Evolutionary conservation across 139 green algal genomes (phyloP).

Genomic region (Ulvella scutata): DNA sequence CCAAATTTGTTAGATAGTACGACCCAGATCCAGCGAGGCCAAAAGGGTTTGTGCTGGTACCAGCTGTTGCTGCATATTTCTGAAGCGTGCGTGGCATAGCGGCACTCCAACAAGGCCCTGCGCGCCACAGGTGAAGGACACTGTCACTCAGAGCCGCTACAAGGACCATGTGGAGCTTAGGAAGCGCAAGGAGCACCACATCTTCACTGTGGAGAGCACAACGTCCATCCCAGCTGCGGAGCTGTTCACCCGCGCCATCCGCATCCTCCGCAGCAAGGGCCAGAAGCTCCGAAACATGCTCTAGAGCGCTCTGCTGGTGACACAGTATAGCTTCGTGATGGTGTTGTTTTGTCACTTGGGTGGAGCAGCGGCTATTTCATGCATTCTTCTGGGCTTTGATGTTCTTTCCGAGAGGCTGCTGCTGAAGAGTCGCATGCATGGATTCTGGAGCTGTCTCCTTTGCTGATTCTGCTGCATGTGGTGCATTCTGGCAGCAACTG

Average conservation of each 20-base stretch:
- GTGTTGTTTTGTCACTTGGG: too few relatives aligned
- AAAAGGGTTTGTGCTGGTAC: slow-evolving; percentile 4
- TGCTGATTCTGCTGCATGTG: too few relatives aligned
- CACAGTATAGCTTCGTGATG: too few relatives aligned
- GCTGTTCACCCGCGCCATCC: slow-evolving; percentile 54
- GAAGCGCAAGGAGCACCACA: slow-evolving; percentile 89
- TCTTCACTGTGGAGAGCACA: slow-evolving; percentile 92
- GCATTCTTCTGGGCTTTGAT: too few relatives aligned
- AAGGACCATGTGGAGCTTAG: slow-evolving; percentile 42
- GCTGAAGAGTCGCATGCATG: too few relatives aligned
- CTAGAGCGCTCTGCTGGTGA: background rate
- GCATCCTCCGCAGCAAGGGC: slow-evolving; percentile 59
- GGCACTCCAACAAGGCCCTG: background rate
- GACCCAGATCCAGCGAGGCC: slow-evolving; percentile 20
- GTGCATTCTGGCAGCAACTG: too few relatives aligned
- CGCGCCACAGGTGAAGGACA: slow-evolving; percentile 22
- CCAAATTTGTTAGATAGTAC: too few relatives aligned
- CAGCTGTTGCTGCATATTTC: slow-evolving; percentile 5
- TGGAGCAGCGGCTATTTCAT: too few relatives aligned
- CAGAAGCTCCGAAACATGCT: slow-evolving; percentile 45
- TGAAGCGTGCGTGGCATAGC: background rate
- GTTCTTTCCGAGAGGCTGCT: too few relatives aligned
- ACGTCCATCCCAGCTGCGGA: slow-evolving; percentile 54
- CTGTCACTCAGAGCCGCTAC: slow-evolving; percentile 39
- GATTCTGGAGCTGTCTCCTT: too few relatives aligned